Base-by-base conservation (phyloP, 495 filamentous ascomycete genomes). In the Penicillium pulvis region DNA sequence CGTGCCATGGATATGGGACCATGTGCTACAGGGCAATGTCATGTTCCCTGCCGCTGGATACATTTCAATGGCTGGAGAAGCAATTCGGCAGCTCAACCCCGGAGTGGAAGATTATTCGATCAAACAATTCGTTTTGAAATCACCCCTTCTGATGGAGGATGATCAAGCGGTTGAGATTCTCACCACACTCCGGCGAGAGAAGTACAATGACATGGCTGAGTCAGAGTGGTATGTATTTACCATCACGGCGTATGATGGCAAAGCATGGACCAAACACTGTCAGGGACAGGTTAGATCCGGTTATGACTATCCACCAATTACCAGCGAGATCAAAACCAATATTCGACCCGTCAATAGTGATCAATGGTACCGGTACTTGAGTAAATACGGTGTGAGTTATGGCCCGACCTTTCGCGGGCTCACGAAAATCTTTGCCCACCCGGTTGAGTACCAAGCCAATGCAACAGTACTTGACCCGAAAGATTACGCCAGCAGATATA, bases 41-140 rank as follows among this genome's bases (percentile, higher is more conserved):
- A 65, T 83, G 9, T 85, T 82, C 53, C 83, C 82, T n/a, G 42
- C 49, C 8, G 77, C 81, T 17, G 81, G 72, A 0, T 81, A 79
- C 55, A 58, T 83, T 2, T 68, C 75, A 1, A 81, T 83, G 71
- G 74, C 64, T 11, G 71, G 70, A 2, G 81, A 84, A 52, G 81
- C 80, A 0, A 67, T 66, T 1, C 65, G 71, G 1, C 82, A 82
- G 28, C 8, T 65, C 2, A 28, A 30, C 0, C 20, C 20, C 20
- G 54, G 10, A 0, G 10, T 5, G 2, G 26, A 55, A 19, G 36
- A 46, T 8, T 57, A 23, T 35, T 31, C 33, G 11, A 44, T 57
- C 35, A n/a, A 24, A 1, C 26, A 52, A 3, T 6, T 57, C 2
- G 1, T 35, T 12, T 10, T 57, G 14, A 51, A 36, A 1, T 10